Base-by-base conservation (phyloP, 2,329 filamentous ascomycete species). In the Cladorrhinum sp. region DNA sequence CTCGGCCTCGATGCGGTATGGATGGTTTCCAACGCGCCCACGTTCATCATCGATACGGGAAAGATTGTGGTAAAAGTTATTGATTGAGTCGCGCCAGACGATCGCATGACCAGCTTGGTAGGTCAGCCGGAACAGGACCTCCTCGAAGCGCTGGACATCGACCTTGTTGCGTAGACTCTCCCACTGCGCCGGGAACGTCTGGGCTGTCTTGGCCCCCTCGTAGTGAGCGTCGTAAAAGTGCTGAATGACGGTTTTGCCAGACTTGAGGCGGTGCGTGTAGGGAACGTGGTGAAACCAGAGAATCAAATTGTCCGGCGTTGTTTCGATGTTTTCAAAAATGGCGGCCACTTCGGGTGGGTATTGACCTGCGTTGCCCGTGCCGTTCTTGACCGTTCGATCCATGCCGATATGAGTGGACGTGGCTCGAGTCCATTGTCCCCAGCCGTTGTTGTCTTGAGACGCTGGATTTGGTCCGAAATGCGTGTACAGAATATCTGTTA, bases 271-370 rank as follows among this genome's bases (percentile, higher is more conserved):
- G 41, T 88, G 82, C 0, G 84, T 88, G 69, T 89, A 91, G 2
- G 81, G 81, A 0, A 91, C 85, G 68, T 91, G 88, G 70, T 91
- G 88, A 74, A 91, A 91, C 88, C 88, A 91, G 1, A 91, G 76
- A 2, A 91, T 72, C 1, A 91, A 75, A 22, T 90, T 77, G 62
- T 90, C 88, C 0, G 87, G 87, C 0, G 87, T 90, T 0, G 83
- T 86, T 13, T 81, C 79, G 18, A 85, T 75, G 49, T 81, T 73
- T 65, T 91, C 87, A 68, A 81, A 91, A 66, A 76, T 71, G 2
- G 75, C 70, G 0, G 84, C 82, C 0, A 91, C 71, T 61, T 87
- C 83, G 0, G 78, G 65, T 0, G 87, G 86, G 67, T 91, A 91
- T 66, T 90, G 86, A 0, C 85, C 86, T 0, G 87, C 75, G 63